phyloP scores from a whole-genome alignment of 768 basidiomycete species.

The Auricularia sp. region DNA sequence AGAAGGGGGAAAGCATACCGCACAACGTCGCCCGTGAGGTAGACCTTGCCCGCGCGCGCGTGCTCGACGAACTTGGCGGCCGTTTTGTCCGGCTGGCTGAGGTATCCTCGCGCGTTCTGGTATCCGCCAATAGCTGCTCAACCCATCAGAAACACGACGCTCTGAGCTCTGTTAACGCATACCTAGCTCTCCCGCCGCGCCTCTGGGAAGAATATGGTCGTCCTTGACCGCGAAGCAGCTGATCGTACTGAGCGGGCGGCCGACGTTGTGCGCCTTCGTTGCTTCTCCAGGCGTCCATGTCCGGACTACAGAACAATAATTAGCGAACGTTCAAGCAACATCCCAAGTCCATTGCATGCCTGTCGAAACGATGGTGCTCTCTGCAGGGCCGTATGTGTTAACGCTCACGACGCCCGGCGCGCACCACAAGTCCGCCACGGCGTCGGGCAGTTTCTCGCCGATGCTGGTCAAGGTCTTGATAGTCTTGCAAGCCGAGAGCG shows the following conservation, averaged over 20 bases:
- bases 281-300: background rate
- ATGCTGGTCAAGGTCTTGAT: background rate
- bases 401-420: background rate
- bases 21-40: conserved; percentile 1
- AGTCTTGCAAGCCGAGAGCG: background rate
- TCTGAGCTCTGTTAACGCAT: background rate
- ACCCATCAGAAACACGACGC: background rate
- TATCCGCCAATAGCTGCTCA: background rate
- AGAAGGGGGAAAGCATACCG: background rate
- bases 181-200: background rate
- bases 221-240: background rate
- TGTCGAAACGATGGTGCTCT: background rate
- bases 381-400: background rate
- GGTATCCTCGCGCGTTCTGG: background rate
- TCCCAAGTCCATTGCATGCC: background rate
- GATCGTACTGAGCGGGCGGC: background rate
- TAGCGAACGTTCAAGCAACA: background rate
- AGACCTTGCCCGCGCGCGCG: background rate
- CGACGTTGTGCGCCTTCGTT: background rate
- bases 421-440: background rate
- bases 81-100: background rate
- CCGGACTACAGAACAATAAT: too few species aligned
- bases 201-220: background rate
- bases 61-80: conserved; percentile 1
- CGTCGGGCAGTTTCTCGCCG: background rate